Percentiles rank a stretch among this genome's conserved stretches.
phyloP scores from a whole-genome alignment of 805 yeast genomes.

The Torulaspora franciscae region DNA sequence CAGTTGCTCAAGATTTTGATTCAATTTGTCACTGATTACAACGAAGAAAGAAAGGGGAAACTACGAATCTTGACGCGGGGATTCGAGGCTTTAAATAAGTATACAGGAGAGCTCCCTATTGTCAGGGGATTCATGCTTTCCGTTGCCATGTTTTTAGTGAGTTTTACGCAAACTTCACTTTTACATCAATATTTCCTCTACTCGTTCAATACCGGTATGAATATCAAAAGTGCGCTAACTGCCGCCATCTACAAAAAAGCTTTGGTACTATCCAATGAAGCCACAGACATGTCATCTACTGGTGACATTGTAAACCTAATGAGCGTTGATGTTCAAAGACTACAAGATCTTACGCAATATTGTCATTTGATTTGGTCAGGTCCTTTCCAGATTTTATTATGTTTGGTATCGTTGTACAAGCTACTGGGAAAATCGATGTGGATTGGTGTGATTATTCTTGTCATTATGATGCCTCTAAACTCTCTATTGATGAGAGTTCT shows the following conservation, averaged over 20 bases:
- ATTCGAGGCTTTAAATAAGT: constrained; percentile 1
- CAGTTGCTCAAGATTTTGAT: constrained; percentile 69
- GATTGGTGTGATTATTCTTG: constrained; percentile 84
- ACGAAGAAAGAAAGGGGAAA: constrained; percentile 31
- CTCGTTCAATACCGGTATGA: constrained; percentile 71
- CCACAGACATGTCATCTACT: constrained; percentile 64
- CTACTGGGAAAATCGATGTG: constrained; percentile 88
- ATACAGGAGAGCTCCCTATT: constrained; percentile 51
- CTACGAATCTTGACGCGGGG: neutral
- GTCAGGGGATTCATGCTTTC: constrained; percentile 75
- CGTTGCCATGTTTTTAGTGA: constrained; percentile 64
- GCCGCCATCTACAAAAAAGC: constrained; percentile 66
- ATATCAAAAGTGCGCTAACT: constrained; percentile 63
- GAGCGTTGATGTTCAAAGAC: constrained; percentile 89
- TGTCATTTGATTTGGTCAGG: constrained; percentile 86
- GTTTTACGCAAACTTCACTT: constrained; percentile 71
- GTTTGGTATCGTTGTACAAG: constrained; percentile 66
- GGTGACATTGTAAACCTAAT: constrained; percentile 93
- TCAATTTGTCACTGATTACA: constrained; percentile 47
- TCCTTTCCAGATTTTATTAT: constrained; percentile 78
- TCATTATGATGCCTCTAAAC: constrained; percentile 75
- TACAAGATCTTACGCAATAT: constrained; percentile 76
- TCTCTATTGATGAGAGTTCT: constrained; percentile 62
- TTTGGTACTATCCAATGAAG: constrained; percentile 62
- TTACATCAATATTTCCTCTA: constrained; percentile 76